Evolutionary conservation across 2,329 filamentous ascomycete genomes (phyloP).

Genomic region (Cytospora piceae): DNA sequence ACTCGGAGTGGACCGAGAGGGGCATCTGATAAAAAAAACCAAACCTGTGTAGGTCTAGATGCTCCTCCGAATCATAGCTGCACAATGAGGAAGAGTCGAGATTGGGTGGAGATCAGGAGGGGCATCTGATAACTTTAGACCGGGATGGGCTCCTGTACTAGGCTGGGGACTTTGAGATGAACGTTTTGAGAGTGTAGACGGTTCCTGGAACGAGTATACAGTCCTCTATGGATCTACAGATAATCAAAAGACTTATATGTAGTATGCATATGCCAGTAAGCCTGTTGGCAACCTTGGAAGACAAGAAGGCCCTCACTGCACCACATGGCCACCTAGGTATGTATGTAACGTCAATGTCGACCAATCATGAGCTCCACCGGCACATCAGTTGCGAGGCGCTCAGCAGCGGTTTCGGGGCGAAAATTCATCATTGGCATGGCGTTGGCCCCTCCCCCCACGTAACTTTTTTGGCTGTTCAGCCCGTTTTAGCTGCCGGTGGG

Average conservation of each 20-base stretch:
- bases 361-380: neutral
- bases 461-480: neutral
- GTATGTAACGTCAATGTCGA: neutral
- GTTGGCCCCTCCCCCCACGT: neutral
- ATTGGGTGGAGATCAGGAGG: constrained; percentile 20
- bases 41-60: neutral
- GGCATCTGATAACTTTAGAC: constrained; percentile 31
- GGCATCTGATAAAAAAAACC: constrained; percentile 29
- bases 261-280: neutral
- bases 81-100: constrained; percentile 6
- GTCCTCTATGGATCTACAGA: neutral
- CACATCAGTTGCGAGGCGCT: neutral
- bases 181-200: neutral
- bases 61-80: neutral
- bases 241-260: neutral
- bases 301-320: neutral
- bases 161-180: neutral
- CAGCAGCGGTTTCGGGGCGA: neutral
- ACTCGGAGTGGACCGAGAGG: constrained; percentile 22
- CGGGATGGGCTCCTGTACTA: constrained; percentile 15
- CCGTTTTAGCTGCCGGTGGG: neutral
- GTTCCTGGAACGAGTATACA: neutral
- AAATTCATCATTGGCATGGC: constrained; percentile 1
- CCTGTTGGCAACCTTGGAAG: neutral
- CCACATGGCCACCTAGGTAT: neutral